phyloP scores from a whole-genome alignment of 305 asterid genomes.

The Fraxinus sp. region DNA sequence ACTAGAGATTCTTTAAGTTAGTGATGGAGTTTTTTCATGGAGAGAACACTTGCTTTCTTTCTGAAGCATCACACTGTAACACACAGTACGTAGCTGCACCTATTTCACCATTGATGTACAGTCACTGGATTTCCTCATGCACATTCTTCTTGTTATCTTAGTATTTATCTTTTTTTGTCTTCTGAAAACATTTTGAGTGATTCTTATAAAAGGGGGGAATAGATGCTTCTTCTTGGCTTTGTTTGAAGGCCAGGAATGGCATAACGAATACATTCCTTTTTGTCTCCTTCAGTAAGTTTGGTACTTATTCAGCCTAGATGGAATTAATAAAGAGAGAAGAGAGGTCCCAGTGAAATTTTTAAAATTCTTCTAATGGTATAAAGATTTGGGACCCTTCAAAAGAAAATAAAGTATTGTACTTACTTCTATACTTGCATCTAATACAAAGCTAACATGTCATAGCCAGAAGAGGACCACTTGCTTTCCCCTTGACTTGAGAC shows the following conservation, averaged over 20 bases:
- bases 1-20: slow-evolving; percentile 26
- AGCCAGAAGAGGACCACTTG: slow-evolving; percentile 34
- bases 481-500: slow-evolving; percentile 36
- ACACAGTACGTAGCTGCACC: slow-evolving; percentile 7
- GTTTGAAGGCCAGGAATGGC: slow-evolving; percentile 64
- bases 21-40: slow-evolving; percentile 21
- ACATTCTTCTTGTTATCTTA: slow-evolving; percentile 17
- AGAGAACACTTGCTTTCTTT: slow-evolving; percentile 18
- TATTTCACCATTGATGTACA: slow-evolving; percentile 24
- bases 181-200: neutral
- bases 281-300: slow-evolving; percentile 65
- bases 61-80: slow-evolving; percentile 16
- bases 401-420: slow-evolving; percentile 55
- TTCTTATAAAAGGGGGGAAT: slow-evolving; percentile 28
- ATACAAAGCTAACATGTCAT: slow-evolving; percentile 39
- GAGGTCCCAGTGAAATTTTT: slow-evolving; percentile 42
- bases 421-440: slow-evolving; percentile 47
- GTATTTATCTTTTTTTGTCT: neutral
- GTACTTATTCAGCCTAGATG: slow-evolving; percentile 59
- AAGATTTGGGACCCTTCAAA: slow-evolving; percentile 43
- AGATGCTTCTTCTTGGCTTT: slow-evolving; percentile 54
- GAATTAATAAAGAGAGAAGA: slow-evolving; percentile 41
- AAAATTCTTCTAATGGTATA: slow-evolving; percentile 44
- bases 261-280: slow-evolving; percentile 57
- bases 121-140: slow-evolving; percentile 22